Evolutionary conservation across 225 moss, liverwort and hornwort genomes (phyloP), one percentile per base, ranked within the genome.

Genomic region (Sphagnum tenellum): DNA sequence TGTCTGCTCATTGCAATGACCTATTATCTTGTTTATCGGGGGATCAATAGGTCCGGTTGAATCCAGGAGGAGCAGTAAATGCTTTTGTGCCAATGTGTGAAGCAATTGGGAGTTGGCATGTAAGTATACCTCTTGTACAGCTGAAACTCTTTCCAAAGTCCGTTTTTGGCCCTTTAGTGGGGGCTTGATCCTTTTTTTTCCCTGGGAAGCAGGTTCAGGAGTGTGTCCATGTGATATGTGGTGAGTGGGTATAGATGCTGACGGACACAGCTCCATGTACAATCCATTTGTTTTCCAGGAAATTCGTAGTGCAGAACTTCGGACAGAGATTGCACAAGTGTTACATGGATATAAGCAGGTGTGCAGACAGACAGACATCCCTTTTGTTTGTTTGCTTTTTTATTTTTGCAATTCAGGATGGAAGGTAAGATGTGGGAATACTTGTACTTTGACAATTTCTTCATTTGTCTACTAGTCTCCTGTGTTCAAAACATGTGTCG

Each of bases 31-130:
- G 29, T 29, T 29, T 29, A 29, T 29, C 29, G 29, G 29, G 29
- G 29, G 29, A 29, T 29, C 29, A 29, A 12, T 72, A 96, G 96
- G 90, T 96, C 12, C 86, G 96, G 65, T 70, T 90, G 57, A 96
- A 96, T 62, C 96, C 96, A 55, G 88, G 81, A 67, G 92, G 88
- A 74, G 96, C 92, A 45, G 85, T 92, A 44, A 90, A 78, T 69
- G 88, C 90, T 46, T 92, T 96, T 67, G 87, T 88, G 57, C 71
- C 89, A 44, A 96, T 96, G 92, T 96, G 96, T 74, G 90, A 92
- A 75, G 96, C 96, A 68, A 87, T 96, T 66, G 96, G 96, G 46
- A 96, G 92, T 70, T 96, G 96, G 96, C 92, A 92, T 86, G 96
- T 96, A 88, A 88, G 96, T 79, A 69, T 62, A 29, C 29, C 29